Evolutionary conservation across 2,329 filamentous ascomycete genomes (phyloP).

Genomic region (Exophiala bonariae): DNA sequence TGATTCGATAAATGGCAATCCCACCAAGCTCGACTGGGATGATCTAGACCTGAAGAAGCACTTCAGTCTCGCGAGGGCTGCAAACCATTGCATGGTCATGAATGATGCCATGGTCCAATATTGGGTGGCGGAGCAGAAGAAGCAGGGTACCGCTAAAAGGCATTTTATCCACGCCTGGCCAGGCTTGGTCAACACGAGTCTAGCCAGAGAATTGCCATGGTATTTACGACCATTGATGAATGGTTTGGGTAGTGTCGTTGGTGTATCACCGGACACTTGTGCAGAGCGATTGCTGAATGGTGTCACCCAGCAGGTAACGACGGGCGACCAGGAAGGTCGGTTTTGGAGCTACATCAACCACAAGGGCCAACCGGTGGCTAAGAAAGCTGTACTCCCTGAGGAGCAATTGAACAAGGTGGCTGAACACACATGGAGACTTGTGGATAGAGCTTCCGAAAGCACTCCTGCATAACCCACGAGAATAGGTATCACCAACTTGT

Average conservation of each 20-base stretch:
- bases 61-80: slow-evolving; percentile 37
- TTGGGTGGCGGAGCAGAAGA: slow-evolving; percentile 32
- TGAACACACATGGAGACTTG: slow-evolving; percentile 4
- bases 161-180: slow-evolving; percentile 44
- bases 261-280: background rate
- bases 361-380: slow-evolving; percentile 5
- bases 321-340: slow-evolving; percentile 3
- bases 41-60: slow-evolving; percentile 42
- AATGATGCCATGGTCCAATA: slow-evolving; percentile 40
- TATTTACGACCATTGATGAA: slow-evolving; percentile 10
- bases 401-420: slow-evolving; percentile 6
- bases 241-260: background rate
- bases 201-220: slow-evolving; percentile 33
- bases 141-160: slow-evolving; percentile 12
- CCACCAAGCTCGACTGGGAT: slow-evolving; percentile 37
- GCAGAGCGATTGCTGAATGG: slow-evolving; percentile 10
- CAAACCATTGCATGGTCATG: slow-evolving; percentile 41
- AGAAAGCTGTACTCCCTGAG: slow-evolving; percentile 5
- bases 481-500: no score
- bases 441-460: slow-evolving; percentile 2
- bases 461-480: background rate
- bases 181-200: slow-evolving; percentile 38
- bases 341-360: slow-evolving; percentile 13
- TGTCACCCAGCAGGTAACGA: background rate
- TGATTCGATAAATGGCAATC: slow-evolving; percentile 40